phyloP scores from a whole-genome alignment of 495 filamentous ascomycete species.

The Penicillium arizonense region DNA sequence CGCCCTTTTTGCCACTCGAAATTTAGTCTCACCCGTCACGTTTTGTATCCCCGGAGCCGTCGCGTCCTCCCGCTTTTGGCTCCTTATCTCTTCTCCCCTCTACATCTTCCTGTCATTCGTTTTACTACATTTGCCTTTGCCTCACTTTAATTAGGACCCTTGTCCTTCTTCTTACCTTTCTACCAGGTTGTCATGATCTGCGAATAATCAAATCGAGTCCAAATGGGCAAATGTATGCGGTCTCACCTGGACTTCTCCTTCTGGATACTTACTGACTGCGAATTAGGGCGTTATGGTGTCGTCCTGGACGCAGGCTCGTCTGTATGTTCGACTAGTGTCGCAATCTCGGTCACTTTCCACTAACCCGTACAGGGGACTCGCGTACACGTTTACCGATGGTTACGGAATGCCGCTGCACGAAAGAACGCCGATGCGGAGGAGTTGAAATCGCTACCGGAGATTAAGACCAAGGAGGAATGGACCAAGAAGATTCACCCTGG shows the following conservation, averaged over 20 bases:
- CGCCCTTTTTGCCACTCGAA: not conserved
- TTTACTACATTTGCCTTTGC: not conserved
- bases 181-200: slow-evolving; percentile 32
- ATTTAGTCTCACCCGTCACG: slow-evolving; percentile 19
- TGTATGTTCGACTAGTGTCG: slow-evolving; percentile 34
- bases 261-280: not conserved
- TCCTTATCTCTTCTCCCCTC: slow-evolving; percentile 3
- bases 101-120: slow-evolving; percentile 17
- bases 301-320: slow-evolving; percentile 71
- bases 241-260: slow-evolving; percentile 1
- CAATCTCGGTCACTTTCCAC: not conserved
- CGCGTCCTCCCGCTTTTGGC: slow-evolving; percentile 12
- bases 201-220: slow-evolving; percentile 24
- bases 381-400: slow-evolving; percentile 90
- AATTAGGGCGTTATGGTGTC: slow-evolving; percentile 60
- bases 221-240: slow-evolving; percentile 51
- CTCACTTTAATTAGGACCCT: not conserved
- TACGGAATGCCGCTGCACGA: slow-evolving; percentile 67
- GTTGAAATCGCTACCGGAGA: slow-evolving; percentile 68
- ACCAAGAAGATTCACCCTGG: slow-evolving; percentile 90
- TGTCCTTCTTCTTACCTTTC: slow-evolving; percentile 6
- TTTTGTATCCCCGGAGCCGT: slow-evolving; percentile 22
- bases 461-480: slow-evolving; percentile 83
- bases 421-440: slow-evolving; percentile 58
- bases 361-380: slow-evolving; percentile 66